Percentiles rank a stretch among this genome's conserved stretches.
Evolutionary conservation across 257 asterid species (phyloP).

Genomic region (Leonotis leonurus): DNA sequence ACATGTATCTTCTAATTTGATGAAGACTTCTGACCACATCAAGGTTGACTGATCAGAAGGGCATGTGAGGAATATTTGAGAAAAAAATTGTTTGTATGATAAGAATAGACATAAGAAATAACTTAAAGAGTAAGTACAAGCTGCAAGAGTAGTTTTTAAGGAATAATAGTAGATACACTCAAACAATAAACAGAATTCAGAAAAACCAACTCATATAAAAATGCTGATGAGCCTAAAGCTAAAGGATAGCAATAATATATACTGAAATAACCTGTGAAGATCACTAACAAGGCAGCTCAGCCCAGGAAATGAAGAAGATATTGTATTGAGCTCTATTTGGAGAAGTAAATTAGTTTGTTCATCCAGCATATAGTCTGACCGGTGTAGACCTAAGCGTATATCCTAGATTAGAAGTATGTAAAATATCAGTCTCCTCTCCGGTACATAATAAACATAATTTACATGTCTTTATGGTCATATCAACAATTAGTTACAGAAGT

Average conservation of each 20-base stretch:
- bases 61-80: background rate
- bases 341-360: conserved; percentile 80
- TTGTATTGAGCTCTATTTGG: conserved; percentile 97
- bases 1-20: background rate
- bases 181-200: background rate
- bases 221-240: background rate
- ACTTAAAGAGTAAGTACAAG: background rate
- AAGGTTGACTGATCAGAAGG: background rate
- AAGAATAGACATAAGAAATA: background rate
- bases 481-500: background rate
- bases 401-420: conserved; percentile 38
- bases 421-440: conserved; percentile 20
- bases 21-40: background rate
- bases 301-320: conserved; percentile 93
- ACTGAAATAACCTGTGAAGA: conserved; percentile 79
- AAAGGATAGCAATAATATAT: conserved; percentile 6
- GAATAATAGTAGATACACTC: background rate
- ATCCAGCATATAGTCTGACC: conserved; percentile 96
- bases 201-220: background rate
- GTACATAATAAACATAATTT: background rate
- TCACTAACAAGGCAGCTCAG: conserved; percentile 82
- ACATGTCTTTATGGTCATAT: conserved; percentile 7
- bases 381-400: conserved; percentile 93
- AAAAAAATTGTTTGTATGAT: background rate
- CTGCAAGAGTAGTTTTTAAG: background rate